Evolutionary conservation across 2,329 filamentous ascomycete species (phyloP).

Genomic region (Epichloe sylvatica): DNA sequence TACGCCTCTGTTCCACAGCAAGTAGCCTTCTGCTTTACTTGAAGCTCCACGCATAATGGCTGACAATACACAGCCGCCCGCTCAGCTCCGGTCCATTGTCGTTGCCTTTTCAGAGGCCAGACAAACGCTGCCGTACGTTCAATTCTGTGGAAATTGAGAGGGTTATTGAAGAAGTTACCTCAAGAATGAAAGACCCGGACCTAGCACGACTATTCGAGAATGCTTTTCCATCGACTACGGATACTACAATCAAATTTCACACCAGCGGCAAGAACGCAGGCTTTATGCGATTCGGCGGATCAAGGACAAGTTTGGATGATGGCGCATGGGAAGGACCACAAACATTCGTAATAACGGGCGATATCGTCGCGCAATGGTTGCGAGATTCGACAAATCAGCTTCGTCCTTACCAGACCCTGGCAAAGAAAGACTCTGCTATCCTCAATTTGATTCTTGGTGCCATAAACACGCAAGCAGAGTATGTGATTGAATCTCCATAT

Average conservation of each 20-base stretch:
- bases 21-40: slow-evolving; percentile 6
- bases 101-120: slow-evolving; percentile 77
- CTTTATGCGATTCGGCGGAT: slow-evolving; percentile 22
- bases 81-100: slow-evolving; percentile 64
- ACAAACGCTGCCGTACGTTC: slow-evolving; percentile 74
- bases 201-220: slow-evolving; percentile 90
- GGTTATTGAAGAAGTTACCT: slow-evolving; percentile 71
- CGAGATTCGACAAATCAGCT: slow-evolving; percentile 90
- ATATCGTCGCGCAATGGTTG: slow-evolving; percentile 88
- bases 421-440: slow-evolving; percentile 66
- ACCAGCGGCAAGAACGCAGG: slow-evolving; percentile 41
- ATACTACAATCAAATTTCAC: slow-evolving; percentile 84
- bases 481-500: slow-evolving; percentile 86
- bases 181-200: slow-evolving; percentile 69
- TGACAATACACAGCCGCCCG: slow-evolving; percentile 43
- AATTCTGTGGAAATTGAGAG: slow-evolving; percentile 73
- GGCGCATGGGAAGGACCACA: slow-evolving; percentile 71
- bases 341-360: slow-evolving; percentile 84
- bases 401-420: slow-evolving; percentile 73
- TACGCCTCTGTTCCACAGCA: slow-evolving; percentile 28
- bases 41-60: background rate
- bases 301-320: slow-evolving; percentile 26
- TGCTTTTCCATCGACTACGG: slow-evolving; percentile 71
- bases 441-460: slow-evolving; percentile 74
- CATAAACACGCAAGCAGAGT: slow-evolving; percentile 92